A percentile compares a stretch with the other conserved stretches of the same genome.
phyloP scores from a whole-genome alignment of 306 rosid species.

The Urtica urens region DNA sequence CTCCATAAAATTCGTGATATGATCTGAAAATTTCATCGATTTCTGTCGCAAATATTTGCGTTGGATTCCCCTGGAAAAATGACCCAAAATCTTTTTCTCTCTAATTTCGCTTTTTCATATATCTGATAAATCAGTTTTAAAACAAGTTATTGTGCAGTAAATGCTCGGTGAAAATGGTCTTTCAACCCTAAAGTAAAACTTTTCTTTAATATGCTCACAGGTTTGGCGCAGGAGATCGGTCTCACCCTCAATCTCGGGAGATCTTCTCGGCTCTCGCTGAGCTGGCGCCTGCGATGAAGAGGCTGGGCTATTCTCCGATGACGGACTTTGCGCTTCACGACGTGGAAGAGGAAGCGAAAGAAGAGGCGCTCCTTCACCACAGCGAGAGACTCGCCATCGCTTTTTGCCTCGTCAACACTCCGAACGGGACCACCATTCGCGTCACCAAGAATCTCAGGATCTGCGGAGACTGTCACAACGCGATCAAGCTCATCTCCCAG shows the following conservation, averaged over 20 bases:
- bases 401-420: constrained; percentile 43
- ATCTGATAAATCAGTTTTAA: too few species aligned
- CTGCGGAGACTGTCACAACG: constrained; percentile 45
- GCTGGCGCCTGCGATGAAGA: constrained; percentile 38
- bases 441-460: constrained; percentile 50
- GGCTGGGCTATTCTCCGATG: constrained; percentile 35
- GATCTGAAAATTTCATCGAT: too few species aligned
- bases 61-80: too few species aligned
- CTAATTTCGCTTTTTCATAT: too few species aligned
- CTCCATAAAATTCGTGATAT: too few species aligned
- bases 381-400: constrained; percentile 45
- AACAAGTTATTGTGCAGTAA: too few species aligned
- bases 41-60: too few species aligned
- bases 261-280: constrained; percentile 27
- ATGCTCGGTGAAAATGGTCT: too few species aligned
- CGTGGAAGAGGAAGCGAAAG: constrained; percentile 41
- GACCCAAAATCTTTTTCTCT: too few species aligned
- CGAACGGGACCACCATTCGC: constrained; percentile 25
- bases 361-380: constrained; percentile 34
- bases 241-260: constrained; percentile 19
- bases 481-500: constrained; percentile 39
- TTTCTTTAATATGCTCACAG: too few species aligned
- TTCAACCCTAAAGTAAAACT: too few species aligned
- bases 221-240: constrained; percentile 43
- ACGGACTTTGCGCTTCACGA: constrained; percentile 50